Conservation (phyloP, 169 alveolate species). For the Eimeria acervulina region DNA sequence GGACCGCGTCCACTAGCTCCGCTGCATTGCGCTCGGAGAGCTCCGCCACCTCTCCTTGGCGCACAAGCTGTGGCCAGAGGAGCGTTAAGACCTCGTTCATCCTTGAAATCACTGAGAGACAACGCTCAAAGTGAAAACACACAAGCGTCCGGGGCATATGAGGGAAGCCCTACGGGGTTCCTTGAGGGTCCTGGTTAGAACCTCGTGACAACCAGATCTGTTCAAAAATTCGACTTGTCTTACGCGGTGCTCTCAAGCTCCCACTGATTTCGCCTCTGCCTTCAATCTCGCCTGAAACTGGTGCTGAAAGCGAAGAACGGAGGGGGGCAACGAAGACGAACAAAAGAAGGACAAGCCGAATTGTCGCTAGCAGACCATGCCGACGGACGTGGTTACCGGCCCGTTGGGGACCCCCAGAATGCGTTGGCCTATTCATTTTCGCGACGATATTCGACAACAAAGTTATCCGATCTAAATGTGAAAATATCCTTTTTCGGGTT, state of each 20-base stretch:
- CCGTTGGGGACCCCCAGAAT: not conserved
- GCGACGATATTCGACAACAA: not conserved
- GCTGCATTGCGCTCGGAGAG: not conserved
- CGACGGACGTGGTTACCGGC: not conserved
- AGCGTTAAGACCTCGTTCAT: not conserved
- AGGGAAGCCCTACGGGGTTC: not conserved
- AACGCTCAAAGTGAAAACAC: not conserved
- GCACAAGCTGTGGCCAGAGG: slow-evolving; percentile 44
- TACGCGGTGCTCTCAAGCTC: not conserved
- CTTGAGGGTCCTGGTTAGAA: not conserved
- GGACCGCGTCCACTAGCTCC: slow-evolving; percentile 18
- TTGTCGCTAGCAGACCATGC: not conserved
- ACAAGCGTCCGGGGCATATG: not conserved
- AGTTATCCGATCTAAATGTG: too few species aligned
- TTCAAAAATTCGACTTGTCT: not conserved
- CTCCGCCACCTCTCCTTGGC: slow-evolving; percentile 23
- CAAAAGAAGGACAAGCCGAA: slow-evolving; percentile 35
- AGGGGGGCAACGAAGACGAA: not conserved
- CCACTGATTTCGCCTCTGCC: not conserved
- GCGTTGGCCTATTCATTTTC: not conserved
- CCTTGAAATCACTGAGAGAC: slow-evolving; percentile 47
- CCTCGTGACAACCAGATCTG: not conserved
- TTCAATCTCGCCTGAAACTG: not conserved
- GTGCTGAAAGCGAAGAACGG: not conserved
- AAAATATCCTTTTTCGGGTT: not conserved